A percentile compares a stretch with the other conserved stretches of the same genome.
These are phyloP conservation scores for Amauroascus niger DNA, from an alignment of 2,329 filamentous ascomycete genomes.

Conservation along the genomic window DNA sequence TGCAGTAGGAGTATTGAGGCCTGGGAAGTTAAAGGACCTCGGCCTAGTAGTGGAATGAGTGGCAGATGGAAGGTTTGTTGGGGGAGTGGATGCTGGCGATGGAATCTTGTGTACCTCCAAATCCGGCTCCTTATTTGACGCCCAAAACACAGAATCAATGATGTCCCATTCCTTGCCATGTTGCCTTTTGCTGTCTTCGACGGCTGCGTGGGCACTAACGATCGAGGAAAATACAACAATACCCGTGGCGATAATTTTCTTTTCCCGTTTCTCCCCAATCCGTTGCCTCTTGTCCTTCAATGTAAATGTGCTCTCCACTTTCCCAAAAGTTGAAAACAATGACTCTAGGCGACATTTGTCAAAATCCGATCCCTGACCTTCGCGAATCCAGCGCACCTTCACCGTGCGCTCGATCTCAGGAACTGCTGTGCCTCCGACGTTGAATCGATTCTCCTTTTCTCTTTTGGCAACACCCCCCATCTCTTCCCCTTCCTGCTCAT, in stretches of 20 bases:
- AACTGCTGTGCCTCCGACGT: constrained; percentile 35
- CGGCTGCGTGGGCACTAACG: constrained; percentile 48
- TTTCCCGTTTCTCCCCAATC: constrained; percentile 42
- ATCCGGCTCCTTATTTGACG: constrained; percentile 44
- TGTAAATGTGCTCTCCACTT: constrained; percentile 46
- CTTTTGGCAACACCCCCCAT: constrained; percentile 36
- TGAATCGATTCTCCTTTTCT: constrained; percentile 26
- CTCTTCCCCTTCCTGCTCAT: constrained; percentile 33
- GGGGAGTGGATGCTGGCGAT: constrained; percentile 14
- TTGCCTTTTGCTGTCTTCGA: constrained; percentile 41
- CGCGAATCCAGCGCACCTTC: constrained; percentile 47
- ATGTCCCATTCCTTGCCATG: constrained; percentile 38
- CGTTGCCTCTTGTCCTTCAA: constrained; percentile 49
- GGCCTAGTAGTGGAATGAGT: constrained; percentile 17
- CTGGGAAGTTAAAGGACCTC: constrained; percentile 28
- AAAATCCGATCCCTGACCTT: constrained; percentile 39
- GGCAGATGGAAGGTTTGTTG: background rate
- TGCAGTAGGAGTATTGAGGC: constrained; percentile 22
- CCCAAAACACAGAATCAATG: constrained; percentile 49
- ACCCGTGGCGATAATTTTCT: constrained; percentile 44
- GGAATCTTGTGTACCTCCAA: constrained; percentile 22
- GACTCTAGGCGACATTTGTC: constrained; percentile 40
- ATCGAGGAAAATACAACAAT: constrained; percentile 50
- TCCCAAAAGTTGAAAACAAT: constrained; percentile 48
- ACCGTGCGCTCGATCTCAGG: constrained; percentile 49